Base-by-base conservation (phyloP, 257 asterid species). In the Linaria vulgaris region DNA sequence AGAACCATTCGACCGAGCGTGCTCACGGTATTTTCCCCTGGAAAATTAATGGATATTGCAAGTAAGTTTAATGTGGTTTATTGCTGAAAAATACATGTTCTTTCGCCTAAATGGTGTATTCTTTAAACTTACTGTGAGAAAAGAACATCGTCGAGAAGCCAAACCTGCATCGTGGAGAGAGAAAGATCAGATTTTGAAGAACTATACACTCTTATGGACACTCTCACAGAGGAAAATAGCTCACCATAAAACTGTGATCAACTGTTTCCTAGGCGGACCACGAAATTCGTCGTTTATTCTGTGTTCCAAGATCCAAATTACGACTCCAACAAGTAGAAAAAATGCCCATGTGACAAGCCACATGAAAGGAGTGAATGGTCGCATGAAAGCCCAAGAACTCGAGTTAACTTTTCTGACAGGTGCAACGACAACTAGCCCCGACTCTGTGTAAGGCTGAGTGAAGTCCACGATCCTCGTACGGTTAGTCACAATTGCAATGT, bases 91-190 rank as follows among this genome's bases (percentile, higher is more conserved):
- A 27, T 17, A 45, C 25, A 30, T 14, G 63, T 12, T 43, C 9
- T 25, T 17, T 44, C n/a, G 60, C 22, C 8, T 21, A 47, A 58
- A 53, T 17, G 21, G 38, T 56, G 43, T 63, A 46, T 61, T 19
- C 27, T n/a, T 51, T 58, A 39, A 53, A 68, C 97, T 80, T 77
- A 87, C 95, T 79, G 68, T 82, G 97, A 23, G 95, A 74, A 12
- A 79, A 82, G 54, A 85, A 85, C 86, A 90, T 78, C 9, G 91
- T 90, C 49, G 97, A 90, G 75, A 90, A 83, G 78, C 97, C 88
- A 74, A 90, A 90, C 96, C 97, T 87, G 94, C 84, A 76, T 60
- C 22, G 56, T 7, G 67, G 62, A 59, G 59, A 67, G 67, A 45
- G 52, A 14, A 23, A 51, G 44, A 60, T 55, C 44, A 69, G 59